Base-by-base conservation (phyloP, 305 asterid species). In the Plantago coronopus region DNA sequence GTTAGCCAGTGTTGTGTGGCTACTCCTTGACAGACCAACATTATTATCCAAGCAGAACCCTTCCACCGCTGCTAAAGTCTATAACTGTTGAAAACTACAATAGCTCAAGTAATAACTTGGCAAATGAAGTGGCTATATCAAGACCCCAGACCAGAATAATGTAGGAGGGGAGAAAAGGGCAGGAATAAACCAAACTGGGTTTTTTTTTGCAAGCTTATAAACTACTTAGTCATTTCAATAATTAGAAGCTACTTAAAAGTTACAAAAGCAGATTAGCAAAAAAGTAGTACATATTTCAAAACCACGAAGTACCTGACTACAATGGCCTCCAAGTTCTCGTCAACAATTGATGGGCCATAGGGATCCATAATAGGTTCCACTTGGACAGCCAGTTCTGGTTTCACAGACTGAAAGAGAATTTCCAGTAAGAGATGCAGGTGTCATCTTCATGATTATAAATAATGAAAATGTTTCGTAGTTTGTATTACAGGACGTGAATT, bases 281-380 rank as follows among this genome's bases (percentile, higher is more conserved):
- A 53, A 29, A n/a, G 16, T 22, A 27, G n/a, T n/a, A n/a, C n/a
- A 60, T 13, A 42, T 17, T 38, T 55, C 12, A 49, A 55, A 60
- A 22, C 61, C 53, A 34, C 45, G 48, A 59, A 17, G 21, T 47
- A 91, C 98, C 96, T 86, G 78, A 91, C 98, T 45, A 88, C 70
- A 51, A 88, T 84, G 47, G 96, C 95, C 83, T 91, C 95, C 90
- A 91, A 79, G 69, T 81, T 80, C 66, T 80, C 84, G 66, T 87
- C 97, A 44, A 83, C 56, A 20, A 89, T 82, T 12, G 97, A 93
- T n/a, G 97, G 99, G 20, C 99, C 96, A 68, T 85, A 88, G 48
- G 96, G 96, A 80, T 86, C 98, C 58, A 83, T 76, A 19, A 91
- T 91, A 19, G 96, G 90, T 73, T 78, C 95, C 54, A 66, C 85